Base-by-base conservation (phyloP, 129 eudicot genomes). In the Flaveria sonorensis region DNA sequence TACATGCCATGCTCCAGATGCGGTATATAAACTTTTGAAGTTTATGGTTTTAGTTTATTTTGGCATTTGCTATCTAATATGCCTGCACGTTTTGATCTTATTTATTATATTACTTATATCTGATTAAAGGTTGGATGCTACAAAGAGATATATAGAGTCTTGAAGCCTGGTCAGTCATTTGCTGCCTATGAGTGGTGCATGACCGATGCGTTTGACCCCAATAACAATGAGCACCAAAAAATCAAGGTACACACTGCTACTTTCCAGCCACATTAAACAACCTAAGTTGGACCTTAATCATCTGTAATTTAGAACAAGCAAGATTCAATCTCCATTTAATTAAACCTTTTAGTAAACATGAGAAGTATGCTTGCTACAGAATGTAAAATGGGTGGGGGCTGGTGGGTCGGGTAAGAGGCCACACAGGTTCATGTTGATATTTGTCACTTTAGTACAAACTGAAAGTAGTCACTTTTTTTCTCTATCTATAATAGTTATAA, bases 131-230 rank as follows among this genome's bases (percentile, higher is more conserved):
- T 94, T 83, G 96, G 93, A 65, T 87, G 93, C 89, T 94, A 91
- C 79, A 87, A 84, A 78, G 98, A 94, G 87, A 86, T 94, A 66
- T 94, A 51, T 62, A 79, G 98, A 83, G 96, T 94, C 52, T 80
- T 94, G 80, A 91, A 94, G 86, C 99, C 99, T 24, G 99, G 99
- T 28, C 97, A 94, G 72, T 87, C 86, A 51, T 94, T 94, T 85
- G 97, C 99, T 70, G 97, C 96, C 65, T 91, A 94, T 36, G 97
- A 91, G 52, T 94, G 99, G 99, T 91, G 99, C 88, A 94, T 94
- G 96, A 94, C 99, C 24, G 94, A 89, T 80, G 83, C 97, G 42
- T 94, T 70, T 82, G 97, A 94, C 82, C 92, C 96, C 45, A 87
- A 83, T 78, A 91, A 91, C 77, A 50, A 82, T 79, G 90, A 88